Percentiles rank a stretch among this genome's conserved stretches.
phyloP scores from a whole-genome alignment of 2,329 filamentous ascomycete genomes.

The Botrytis medusae region DNA sequence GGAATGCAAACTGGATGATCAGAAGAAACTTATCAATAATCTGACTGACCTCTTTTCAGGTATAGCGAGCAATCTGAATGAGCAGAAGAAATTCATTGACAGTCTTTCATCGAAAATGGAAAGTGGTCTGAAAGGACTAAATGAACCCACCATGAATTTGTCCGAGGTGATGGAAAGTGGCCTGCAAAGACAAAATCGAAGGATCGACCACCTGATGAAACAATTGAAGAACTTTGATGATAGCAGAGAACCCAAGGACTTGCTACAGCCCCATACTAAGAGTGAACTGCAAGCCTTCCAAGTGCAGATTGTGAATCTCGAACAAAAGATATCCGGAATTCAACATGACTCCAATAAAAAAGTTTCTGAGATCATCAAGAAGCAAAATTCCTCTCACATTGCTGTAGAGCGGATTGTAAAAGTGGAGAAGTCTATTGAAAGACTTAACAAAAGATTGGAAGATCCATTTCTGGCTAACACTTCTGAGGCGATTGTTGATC shows the following conservation, averaged over 20 bases:
- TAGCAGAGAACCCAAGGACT: not conserved
- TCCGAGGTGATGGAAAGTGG: too few relatives aligned
- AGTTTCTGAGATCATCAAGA: not conserved
- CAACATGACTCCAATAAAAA: not conserved
- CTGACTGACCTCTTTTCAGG: not conserved
- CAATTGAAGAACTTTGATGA: too few relatives aligned
- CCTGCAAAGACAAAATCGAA: not conserved
- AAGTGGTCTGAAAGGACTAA: not conserved
- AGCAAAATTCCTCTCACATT: not conserved
- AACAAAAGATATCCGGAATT: not conserved
- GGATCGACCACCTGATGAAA: not conserved
- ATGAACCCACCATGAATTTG: not conserved
- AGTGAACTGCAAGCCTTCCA: not conserved
- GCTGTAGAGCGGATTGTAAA: not conserved
- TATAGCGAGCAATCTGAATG: not conserved
- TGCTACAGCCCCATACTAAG: not conserved
- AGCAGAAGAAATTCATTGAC: not conserved
- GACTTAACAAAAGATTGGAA: not conserved
- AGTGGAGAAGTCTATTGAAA: not conserved
- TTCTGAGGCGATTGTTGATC: not conserved
- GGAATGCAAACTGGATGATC: not conserved
- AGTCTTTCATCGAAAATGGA: not conserved
- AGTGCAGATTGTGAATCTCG: not conserved
- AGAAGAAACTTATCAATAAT: not conserved
- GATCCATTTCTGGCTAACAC: not conserved